Base-by-base conservation (phyloP, 2,329 filamentous ascomycete genomes). In the Aspergillus puulaauensis region DNA sequence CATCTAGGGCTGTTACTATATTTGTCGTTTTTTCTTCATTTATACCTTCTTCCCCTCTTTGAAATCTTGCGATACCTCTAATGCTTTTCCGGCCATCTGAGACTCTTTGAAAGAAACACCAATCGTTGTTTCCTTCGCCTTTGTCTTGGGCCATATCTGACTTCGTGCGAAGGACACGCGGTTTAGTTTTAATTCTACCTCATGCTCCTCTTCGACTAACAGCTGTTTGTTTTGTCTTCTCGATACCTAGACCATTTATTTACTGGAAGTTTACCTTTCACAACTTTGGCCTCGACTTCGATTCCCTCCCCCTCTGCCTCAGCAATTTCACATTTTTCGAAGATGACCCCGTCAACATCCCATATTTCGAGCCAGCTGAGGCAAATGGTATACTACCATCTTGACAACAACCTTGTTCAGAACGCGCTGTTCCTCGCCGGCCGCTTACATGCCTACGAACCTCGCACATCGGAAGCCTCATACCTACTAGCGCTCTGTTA, bases 351-450 rank as follows among this genome's bases (percentile, higher is more conserved):
- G 45, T 74, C 75, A 14, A 81, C 79, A 45, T 74, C 81, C 48
- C 79, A 84, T 69, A 80, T 85, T 60, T 80, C 82, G 55, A 77
- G 77, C 64, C 86, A 89, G 73, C 79, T 89, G 68, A 80, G 85
- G 68, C 84, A 88, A 66, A 79, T 88, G 49, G 83, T 89, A 61
- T 87, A 86, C 77, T 88, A 89, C 72, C 83, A 88, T 71, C 86
- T 99, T 73, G 95, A 99, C 80, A 96, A 96, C 72, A 88, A 92
- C 70, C 86, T 93, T 39, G 83, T 90, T 70, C 87, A 93, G 56
- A 98, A 96, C 72, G 95, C 95, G 56, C 86, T 96, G 43, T 99
- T 99, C 78, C 91, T 96, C 61, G 90, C 95, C 59, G 91, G 93
- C 70, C 87, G 95, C 63, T 84, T 97, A 19, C 83, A 87, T 61